Evolutionary conservation across 441 rosid genomes (phyloP).

Genomic region (Brassica balearica): DNA sequence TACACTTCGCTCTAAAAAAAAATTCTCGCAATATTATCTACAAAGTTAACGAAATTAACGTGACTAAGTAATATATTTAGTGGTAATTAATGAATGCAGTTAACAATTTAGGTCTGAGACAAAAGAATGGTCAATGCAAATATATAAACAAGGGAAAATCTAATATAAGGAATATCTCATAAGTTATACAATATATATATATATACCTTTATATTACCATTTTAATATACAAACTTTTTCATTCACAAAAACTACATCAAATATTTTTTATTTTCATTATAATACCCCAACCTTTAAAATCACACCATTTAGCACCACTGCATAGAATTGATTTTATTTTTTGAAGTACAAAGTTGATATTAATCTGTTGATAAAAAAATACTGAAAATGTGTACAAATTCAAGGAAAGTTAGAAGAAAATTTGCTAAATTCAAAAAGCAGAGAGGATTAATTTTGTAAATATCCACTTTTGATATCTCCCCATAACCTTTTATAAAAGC

Average conservation of each 20-base stretch:
- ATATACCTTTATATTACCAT: background rate
- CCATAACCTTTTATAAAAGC: background rate
- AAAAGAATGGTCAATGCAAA: background rate
- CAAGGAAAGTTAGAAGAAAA: background rate
- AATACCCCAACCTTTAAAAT: background rate
- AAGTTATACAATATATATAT: background rate
- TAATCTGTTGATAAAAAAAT: background rate
- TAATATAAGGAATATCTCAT: background rate
- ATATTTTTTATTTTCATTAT: background rate
- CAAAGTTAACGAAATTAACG: background rate
- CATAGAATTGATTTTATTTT: background rate
- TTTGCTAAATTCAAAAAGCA: background rate
- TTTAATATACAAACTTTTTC: background rate
- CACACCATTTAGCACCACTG: background rate
- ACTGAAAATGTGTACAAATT: background rate
- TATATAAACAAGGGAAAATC: background rate
- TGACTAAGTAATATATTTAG: background rate
- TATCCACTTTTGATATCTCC: background rate
- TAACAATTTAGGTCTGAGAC: background rate
- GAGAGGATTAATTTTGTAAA: background rate
- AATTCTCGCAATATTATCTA: background rate
- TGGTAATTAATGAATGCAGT: background rate
- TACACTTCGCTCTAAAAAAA: background rate
- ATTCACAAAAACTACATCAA: background rate
- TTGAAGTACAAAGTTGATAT: background rate